These are phyloP conservation scores for Pseudopithomyces maydicus DNA, from an alignment of 2,329 filamentous ascomycete genomes.

Conservation along the genomic window DNA sequence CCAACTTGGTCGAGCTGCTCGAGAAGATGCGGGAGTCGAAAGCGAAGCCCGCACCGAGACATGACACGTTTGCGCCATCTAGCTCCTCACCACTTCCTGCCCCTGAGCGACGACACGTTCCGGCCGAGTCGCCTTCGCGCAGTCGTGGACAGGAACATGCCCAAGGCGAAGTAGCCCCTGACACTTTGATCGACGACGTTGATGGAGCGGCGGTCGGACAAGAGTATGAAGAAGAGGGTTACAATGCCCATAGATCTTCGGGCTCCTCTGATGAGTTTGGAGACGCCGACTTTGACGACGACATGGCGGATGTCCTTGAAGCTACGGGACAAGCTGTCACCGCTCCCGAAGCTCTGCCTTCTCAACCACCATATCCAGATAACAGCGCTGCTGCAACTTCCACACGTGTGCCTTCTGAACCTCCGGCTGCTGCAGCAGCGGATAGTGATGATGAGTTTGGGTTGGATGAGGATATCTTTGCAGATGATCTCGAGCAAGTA, in stretches of 20 bases:
- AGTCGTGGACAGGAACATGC: constrained; percentile 25
- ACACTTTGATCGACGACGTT: constrained; percentile 14
- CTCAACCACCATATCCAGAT: constrained; percentile 14
- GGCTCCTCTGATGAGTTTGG: constrained; percentile 43
- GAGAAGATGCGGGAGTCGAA: constrained; percentile 54
- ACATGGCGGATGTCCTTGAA: constrained; percentile 40
- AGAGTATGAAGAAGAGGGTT: neutral
- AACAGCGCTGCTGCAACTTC: constrained; percentile 1
- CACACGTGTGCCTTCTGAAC: constrained; percentile 1
- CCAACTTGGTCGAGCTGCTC: constrained; percentile 42
- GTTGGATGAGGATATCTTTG: constrained; percentile 55
- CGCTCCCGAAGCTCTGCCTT: constrained; percentile 10
- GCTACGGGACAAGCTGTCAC: constrained; percentile 17
- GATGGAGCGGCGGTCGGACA: constrained; percentile 7
- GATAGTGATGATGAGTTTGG: constrained; percentile 52
- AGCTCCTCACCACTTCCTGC: constrained; percentile 56
- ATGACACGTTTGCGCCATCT: constrained; percentile 42
- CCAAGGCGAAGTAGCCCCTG: constrained; percentile 10
- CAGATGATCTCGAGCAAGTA: constrained; percentile 63
- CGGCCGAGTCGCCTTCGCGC: constrained; percentile 38
- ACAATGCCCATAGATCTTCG: constrained; percentile 15
- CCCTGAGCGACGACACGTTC: constrained; percentile 17
- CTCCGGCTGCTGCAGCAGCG: constrained; percentile 5
- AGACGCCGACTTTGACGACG: constrained; percentile 41
- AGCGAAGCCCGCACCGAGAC: constrained; percentile 28